These are phyloP conservation scores for Dictyostelium discoideum DNA, from an alignment of 78 protist species.

Conservation along the genomic window dicty_2.7 NC_007088.5:1591501-1592000, in stretches of 20 bases:
- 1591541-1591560: neutral
- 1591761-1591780: neutral
- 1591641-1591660: neutral
- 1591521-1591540: neutral
- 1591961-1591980: neutral
- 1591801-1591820: neutral
- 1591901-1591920: neutral
- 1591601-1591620: neutral
- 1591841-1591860: neutral
- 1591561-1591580: neutral
- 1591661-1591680: neutral
- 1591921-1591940: neutral
- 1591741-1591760: neutral
- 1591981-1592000: neutral
- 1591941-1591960: neutral
- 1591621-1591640: neutral
- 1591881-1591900: neutral
- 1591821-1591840: neutral
- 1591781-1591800: neutral
- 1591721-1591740: neutral
- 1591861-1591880: neutral
- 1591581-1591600: neutral
- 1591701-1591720: neutral
- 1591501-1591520: neutral
- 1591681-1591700: neutral